Percentiles rank a stretch among this genome's conserved stretches.
These are phyloP conservation scores for Pythium guiyangense DNA, from an alignment of 352 stramenopile genomes.

Conservation along the genomic window DNA sequence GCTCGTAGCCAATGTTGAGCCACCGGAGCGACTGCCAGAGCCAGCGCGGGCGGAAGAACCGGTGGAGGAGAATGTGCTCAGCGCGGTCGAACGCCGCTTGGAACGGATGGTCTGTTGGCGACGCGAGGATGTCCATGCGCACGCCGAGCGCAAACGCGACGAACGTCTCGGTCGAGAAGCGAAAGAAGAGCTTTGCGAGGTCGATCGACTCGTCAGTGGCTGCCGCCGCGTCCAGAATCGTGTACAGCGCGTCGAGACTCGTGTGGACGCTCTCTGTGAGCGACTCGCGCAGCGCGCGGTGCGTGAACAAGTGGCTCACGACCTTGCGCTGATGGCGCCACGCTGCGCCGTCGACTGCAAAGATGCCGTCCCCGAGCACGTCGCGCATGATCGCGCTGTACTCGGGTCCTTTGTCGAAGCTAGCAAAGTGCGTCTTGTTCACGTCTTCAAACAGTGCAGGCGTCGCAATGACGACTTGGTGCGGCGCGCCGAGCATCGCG, in stretches of 20 bases:
- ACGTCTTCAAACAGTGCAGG: slow-evolving; percentile 18
- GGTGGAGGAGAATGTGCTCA: slow-evolving; percentile 20
- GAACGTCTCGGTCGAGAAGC: slow-evolving; percentile 52
- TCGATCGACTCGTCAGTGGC: slow-evolving; percentile 17
- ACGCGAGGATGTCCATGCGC: slow-evolving; percentile 14
- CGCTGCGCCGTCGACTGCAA: slow-evolving; percentile 21
- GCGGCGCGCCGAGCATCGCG: no score
- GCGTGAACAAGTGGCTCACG: slow-evolving; percentile 26
- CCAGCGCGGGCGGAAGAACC: slow-evolving; percentile 32
- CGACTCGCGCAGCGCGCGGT: slow-evolving; percentile 17
- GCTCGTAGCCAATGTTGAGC: slow-evolving; percentile 28
- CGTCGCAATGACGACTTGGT: no score
- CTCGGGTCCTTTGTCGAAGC: slow-evolving; percentile 16
- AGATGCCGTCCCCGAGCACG: slow-evolving; percentile 24
- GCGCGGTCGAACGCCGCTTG: slow-evolving; percentile 32
- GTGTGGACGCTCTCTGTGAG: slow-evolving; percentile 24
- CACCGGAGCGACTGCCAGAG: slow-evolving; percentile 37
- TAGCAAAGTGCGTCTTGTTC: slow-evolving; percentile 17
- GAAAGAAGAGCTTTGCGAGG: slow-evolving; percentile 29
- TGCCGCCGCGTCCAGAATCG: slow-evolving; percentile 16
- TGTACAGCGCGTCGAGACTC: slow-evolving; percentile 14
- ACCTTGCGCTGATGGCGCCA: slow-evolving; percentile 29
- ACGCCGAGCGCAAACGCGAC: slow-evolving; percentile 37
- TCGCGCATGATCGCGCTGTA: slow-evolving; percentile 13
- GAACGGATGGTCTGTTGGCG: slow-evolving; percentile 18